Conservation (phyloP, 2,329 filamentous ascomycete species). For the Cadophora sp. region DNA sequence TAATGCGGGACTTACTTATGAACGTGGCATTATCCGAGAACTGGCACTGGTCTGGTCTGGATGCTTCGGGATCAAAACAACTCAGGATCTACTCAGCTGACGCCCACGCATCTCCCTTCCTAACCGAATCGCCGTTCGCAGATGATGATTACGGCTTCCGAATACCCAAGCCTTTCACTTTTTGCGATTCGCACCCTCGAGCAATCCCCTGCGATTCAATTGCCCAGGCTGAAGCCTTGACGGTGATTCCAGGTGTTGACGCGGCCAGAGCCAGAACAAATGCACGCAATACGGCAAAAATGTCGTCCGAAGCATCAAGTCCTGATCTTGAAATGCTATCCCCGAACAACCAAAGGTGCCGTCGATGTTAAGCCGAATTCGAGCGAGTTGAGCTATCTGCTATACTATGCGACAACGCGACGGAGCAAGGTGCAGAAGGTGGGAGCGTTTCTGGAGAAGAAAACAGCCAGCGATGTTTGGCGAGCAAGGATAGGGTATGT, state of each 20-base stretch:
- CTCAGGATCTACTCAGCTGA: slow-evolving; percentile 25
- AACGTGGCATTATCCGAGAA: slow-evolving; percentile 18
- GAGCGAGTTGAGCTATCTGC: slow-evolving; percentile 93
- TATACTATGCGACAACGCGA: slow-evolving; percentile 95
- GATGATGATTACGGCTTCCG: slow-evolving; percentile 15
- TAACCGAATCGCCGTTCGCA: slow-evolving; percentile 8
- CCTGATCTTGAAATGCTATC: slow-evolving; percentile 94
- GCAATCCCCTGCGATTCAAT: slow-evolving; percentile 17
- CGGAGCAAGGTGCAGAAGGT: slow-evolving; percentile 97
- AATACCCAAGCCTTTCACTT: slow-evolving; percentile 8
- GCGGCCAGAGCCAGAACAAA: slow-evolving; percentile 46
- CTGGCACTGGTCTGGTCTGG: slow-evolving; percentile 1
- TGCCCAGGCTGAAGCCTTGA: slow-evolving; percentile 5
- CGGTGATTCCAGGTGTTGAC: slow-evolving; percentile 7
- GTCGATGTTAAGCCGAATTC: slow-evolving; percentile 95
- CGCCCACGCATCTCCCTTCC: slow-evolving; percentile 1
- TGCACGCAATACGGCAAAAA: slow-evolving; percentile 71
- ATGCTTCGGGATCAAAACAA: slow-evolving; percentile 17
- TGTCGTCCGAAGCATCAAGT: slow-evolving; percentile 96
- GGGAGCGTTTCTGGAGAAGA: slow-evolving; percentile 91
- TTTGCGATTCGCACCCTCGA: slow-evolving; percentile 9
- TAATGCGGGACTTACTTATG: slow-evolving; percentile 18
- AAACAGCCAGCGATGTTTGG: slow-evolving; percentile 90
- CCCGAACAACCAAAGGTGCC: slow-evolving; percentile 86
- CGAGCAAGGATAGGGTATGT: slow-evolving; percentile 83